Base-by-base conservation (phyloP, 306 rosid genomes). In the Canavalia gladiata region DNA sequence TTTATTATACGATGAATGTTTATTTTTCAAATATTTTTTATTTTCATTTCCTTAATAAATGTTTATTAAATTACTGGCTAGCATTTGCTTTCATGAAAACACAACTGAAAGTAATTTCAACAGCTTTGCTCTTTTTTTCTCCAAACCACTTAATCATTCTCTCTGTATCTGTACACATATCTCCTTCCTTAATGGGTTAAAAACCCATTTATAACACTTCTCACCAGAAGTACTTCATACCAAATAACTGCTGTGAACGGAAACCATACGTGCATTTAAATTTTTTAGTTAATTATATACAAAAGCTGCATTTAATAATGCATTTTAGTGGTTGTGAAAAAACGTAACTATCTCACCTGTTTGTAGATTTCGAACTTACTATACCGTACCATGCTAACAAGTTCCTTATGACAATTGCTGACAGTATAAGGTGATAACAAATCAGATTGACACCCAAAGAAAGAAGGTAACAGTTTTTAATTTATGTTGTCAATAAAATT, bases 381-480 rank as follows among this genome's bases (percentile, higher is more conserved):
- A 29, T 35, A 30, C 75, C 37, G 2, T 55, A 33, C 30, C 55
- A n/a, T 84, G 60, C 78, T 86, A 84, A 88, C 87, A 9, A 59
- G 30, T 45, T 86, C 28, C 52, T 45, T 59, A 25, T 71, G 34
- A 28, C 72, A 56, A 59, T 75, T 76, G 29, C 68, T 65, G 18
- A 60, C 95, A 91, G 97, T 75, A 29, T 12, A 81, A 82, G 83
- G 81, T 76, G 87, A 63, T 91, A 72, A 8, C 84, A n/a, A 85
- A 45, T 82, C 90, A 89, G 87, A 87, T 81, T 68, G 83, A 81
- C 31, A 88, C 90, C 2, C 88, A 84, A 63, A 86, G 83, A 87
- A 94, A 87, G 79, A 94, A 90, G 98, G 97, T 90, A 77, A 49
- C 9, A 55, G 1, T 67, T 13, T 25, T 41, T 47, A 43, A 81